A percentile compares a stretch with the other conserved stretches of the same genome.
Evolutionary conservation across 2,329 filamentous ascomycete species (phyloP).

Genomic region (Hypoxylon sp.): DNA sequence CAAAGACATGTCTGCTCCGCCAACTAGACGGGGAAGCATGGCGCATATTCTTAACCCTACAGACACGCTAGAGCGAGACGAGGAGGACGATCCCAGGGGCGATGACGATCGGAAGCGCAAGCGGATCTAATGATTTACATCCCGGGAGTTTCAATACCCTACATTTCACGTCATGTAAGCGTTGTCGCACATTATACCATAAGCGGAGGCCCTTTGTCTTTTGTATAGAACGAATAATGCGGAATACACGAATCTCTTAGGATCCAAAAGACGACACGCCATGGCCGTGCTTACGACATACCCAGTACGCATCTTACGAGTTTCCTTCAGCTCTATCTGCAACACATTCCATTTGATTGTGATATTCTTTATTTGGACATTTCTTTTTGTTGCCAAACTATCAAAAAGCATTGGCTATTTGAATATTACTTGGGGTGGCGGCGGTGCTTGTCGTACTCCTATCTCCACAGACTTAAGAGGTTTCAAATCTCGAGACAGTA

Average conservation of each 20-base stretch:
- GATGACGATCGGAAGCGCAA: conserved; percentile 74
- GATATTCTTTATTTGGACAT: conserved; percentile 31
- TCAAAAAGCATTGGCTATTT: conserved; percentile 35
- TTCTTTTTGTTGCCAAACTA: conserved; percentile 32
- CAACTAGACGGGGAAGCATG: conserved; percentile 71
- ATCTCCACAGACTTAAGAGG: conserved; percentile 17
- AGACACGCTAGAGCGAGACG: conserved; percentile 66
- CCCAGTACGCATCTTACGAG: conserved; percentile 39
- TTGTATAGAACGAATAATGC: conserved; percentile 43
- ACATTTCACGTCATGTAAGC: conserved; percentile 36
- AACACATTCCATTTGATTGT: conserved; percentile 21
- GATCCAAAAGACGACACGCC: conserved; percentile 38
- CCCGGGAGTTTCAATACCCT: conserved; percentile 14
- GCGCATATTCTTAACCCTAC: conserved; percentile 73
- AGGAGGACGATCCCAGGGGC: conserved; percentile 67
- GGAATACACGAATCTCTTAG: conserved; percentile 43
- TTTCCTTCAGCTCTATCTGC: conserved; percentile 28
- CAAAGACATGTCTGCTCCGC: conserved; percentile 68
- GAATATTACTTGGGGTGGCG: conserved; percentile 19
- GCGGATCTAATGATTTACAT: conserved; percentile 61
- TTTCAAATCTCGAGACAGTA: conserved; percentile 15
- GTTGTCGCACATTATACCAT: conserved; percentile 42
- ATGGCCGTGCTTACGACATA: conserved; percentile 38
- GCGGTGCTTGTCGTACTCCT: conserved; percentile 5
- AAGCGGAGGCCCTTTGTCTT: conserved; percentile 40